phyloP scores from a whole-genome alignment of 2,329 filamentous ascomycete genomes.

The Aulographum hederae region DNA sequence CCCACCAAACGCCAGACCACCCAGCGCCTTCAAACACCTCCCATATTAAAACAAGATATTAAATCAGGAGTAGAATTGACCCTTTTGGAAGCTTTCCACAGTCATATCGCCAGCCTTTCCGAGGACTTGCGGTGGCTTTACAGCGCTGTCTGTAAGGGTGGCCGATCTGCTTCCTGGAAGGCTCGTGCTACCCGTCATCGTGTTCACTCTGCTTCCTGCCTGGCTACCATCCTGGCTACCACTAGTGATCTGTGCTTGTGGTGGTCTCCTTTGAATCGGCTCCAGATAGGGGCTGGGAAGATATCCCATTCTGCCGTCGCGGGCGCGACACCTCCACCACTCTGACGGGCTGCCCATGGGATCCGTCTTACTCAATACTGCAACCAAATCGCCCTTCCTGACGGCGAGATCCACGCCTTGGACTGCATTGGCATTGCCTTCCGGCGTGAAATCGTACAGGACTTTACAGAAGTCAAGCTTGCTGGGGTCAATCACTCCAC shows the following conservation, averaged over 20 bases:
- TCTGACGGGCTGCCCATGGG: constrained; percentile 82
- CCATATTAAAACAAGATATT: too few relatives aligned
- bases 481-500: constrained; percentile 50
- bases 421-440: constrained; percentile 32
- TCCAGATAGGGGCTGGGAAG: constrained; percentile 83
- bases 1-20: too few relatives aligned
- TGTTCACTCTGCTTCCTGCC: constrained; percentile 32
- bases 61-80: constrained; percentile 43
- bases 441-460: constrained; percentile 83
- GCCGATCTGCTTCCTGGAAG: constrained; percentile 19
- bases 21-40: too few relatives aligned
- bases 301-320: constrained; percentile 82
- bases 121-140: constrained; percentile 26
- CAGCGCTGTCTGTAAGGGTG: constrained; percentile 22
- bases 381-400: constrained; percentile 88
- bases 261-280: constrained; percentile 40
- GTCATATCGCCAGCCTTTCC: constrained; percentile 46
- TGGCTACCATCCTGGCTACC: constrained; percentile 21
- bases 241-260: constrained; percentile 22
- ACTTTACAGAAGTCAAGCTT: constrained; percentile 95
- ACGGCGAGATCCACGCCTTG: constrained; percentile 74
- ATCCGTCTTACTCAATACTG: constrained; percentile 81
- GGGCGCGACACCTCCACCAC: constrained; percentile 90
- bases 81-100: constrained; percentile 54
- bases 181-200: constrained; percentile 30